These are phyloP conservation scores for Talaromyces ruber DNA, from an alignment of 495 filamentous ascomycete genomes.

Conservation along the genomic window DNA sequence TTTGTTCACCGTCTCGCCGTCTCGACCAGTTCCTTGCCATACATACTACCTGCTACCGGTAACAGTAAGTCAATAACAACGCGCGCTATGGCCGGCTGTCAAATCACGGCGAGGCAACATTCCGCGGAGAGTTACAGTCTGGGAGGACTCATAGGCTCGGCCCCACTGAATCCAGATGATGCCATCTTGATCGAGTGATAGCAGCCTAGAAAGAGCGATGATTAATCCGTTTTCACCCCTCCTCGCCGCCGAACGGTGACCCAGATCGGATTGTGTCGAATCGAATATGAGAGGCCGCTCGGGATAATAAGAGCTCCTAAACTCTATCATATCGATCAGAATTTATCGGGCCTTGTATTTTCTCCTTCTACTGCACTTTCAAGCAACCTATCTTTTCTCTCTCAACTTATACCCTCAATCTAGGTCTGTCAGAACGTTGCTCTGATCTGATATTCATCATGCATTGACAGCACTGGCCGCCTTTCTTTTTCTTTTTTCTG, in stretches of 20 bases:
- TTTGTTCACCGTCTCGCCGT: neutral
- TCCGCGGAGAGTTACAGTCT: neutral
- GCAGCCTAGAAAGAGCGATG: neutral
- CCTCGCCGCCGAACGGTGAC: neutral
- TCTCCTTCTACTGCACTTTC: neutral
- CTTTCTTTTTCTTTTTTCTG: neutral
- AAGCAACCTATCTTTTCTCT: neutral
- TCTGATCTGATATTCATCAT: neutral
- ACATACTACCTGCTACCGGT: too few relatives aligned
- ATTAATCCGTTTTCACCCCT: neutral
- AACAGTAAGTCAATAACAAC: neutral
- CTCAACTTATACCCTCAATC: neutral
- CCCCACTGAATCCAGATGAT: neutral
- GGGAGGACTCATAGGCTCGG: neutral
- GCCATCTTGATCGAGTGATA: neutral
- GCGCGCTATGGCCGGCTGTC: neutral
- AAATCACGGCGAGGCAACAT: neutral
- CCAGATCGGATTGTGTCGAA: neutral
- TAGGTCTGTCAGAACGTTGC: neutral
- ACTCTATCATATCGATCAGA: neutral
- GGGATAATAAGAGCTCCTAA: neutral
- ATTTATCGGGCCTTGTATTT: neutral
- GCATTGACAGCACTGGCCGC: neutral
- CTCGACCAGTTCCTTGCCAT: neutral
- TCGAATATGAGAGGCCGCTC: too few relatives aligned